phyloP scores from a whole-genome alignment of 148 eudicot species.

The Suaeda aralocaspica region DNA sequence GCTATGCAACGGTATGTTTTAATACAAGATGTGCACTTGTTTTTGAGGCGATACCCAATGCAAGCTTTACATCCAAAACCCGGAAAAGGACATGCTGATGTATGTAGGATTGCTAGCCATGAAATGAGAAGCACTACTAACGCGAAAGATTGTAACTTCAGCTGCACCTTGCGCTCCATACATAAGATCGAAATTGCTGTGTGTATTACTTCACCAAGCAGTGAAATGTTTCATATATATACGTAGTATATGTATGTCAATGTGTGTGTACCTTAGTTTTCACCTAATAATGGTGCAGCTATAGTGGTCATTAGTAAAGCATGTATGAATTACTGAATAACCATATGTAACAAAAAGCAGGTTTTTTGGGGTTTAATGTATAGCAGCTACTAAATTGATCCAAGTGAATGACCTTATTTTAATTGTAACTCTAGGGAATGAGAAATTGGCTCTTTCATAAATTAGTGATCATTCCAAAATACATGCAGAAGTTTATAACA shows the following conservation, averaged over 20 bases:
- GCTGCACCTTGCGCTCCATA: background rate
- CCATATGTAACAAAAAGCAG: background rate
- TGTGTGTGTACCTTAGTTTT: background rate
- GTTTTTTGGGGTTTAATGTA: background rate
- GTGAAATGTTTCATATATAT: background rate
- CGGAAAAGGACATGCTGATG: background rate
- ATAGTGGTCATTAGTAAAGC: background rate
- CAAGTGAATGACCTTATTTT: conserved; percentile 2
- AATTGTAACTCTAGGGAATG: background rate
- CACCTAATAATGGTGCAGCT: background rate
- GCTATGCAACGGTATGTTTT: background rate
- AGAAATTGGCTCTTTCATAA: background rate
- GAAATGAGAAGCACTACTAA: background rate
- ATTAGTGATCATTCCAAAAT: background rate
- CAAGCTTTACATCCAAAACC: background rate
- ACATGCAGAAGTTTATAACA: background rate
- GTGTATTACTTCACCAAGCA: background rate
- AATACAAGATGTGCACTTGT: background rate
- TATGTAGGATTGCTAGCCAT: background rate
- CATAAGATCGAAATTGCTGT: background rate
- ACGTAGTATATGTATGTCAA: too few relatives aligned
- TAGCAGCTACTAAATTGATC: background rate
- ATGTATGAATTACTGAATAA: background rate
- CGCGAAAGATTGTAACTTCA: background rate
- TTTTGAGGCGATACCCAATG: background rate